Conservation (phyloP, 2,329 filamentous ascomycete species). For the Fusarium sp. region DNA sequence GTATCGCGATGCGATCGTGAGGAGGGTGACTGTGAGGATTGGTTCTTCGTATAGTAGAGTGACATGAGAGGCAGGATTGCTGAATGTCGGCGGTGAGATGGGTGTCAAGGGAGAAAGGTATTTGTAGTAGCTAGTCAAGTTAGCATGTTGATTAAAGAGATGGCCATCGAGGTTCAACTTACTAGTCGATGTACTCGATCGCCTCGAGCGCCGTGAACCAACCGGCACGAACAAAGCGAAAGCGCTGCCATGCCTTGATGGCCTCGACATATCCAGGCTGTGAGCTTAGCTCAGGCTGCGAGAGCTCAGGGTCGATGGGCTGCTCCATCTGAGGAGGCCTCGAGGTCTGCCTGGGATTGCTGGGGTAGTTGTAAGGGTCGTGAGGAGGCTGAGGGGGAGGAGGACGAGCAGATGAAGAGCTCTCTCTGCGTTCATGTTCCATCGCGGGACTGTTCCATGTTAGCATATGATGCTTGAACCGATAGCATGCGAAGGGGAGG, state of each 20-base stretch:
- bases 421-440: slow-evolving; percentile 39
- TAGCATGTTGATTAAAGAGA: slow-evolving; percentile 5
- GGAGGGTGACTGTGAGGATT: slow-evolving; percentile 88
- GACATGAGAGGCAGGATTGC: slow-evolving; percentile 80
- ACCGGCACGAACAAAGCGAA: slow-evolving; percentile 94
- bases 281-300: slow-evolving; percentile 55
- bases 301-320: slow-evolving; percentile 59
- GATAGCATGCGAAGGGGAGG: background rate
- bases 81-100: slow-evolving; percentile 91
- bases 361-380: slow-evolving; percentile 32
- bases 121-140: slow-evolving; percentile 79
- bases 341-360: slow-evolving; percentile 25
- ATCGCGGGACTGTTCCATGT: slow-evolving; percentile 35
- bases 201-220: slow-evolving; percentile 97
- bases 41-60: slow-evolving; percentile 90
- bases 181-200: slow-evolving; percentile 94
- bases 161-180: slow-evolving; percentile 44
- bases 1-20: slow-evolving; percentile 92
- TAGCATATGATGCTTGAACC: slow-evolving; percentile 3
- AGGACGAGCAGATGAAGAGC: slow-evolving; percentile 26
- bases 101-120: slow-evolving; percentile 92
- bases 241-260: slow-evolving; percentile 87
- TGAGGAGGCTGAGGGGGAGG: slow-evolving; percentile 23
- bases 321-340: slow-evolving; percentile 45
- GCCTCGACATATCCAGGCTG: slow-evolving; percentile 74